Base-by-base conservation (phyloP, 768 basidiomycete species). In the Termitomyces sp. region DNA sequence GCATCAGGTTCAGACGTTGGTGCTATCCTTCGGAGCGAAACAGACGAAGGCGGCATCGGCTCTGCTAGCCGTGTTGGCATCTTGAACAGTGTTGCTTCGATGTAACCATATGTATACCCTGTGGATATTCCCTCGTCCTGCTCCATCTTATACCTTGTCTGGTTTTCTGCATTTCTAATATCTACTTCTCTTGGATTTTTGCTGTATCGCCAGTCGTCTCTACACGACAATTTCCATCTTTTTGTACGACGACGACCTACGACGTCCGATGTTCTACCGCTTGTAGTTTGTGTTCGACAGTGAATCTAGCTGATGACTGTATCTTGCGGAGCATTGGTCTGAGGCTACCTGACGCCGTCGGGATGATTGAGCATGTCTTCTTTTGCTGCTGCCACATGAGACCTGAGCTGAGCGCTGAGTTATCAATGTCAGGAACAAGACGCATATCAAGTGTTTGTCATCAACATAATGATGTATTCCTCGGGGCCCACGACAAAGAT, bases 41-140 rank as follows among this genome's bases (percentile, higher is more conserved):
- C 65, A 26, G 76, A 75, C 24, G 76, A 76, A 49, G 68, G 68
- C 27, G 67, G 69, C 18, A 54, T 78, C 46, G 76, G 80, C 37
- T 63, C 69, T 22, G 73, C 76, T 32, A 76, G 78, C 26, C 79
- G 81, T 32, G 79, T 76, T 22, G 85, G 79, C 48, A 61, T 87
- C 49, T 67, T 87, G 61, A 80, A 72, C 69, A 78, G 77, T 64
- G 68, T 86, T 18, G 62, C 81, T 39, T 72, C 81, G 41, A 57
- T 79, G 5, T 83, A 65, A 76, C 63, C 56, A 26, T 59, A 48
- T 51, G 31, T 36, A 32, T 43, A 43, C 41, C 31, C 26, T 32
- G 10, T 43, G 50, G 59, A 56, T 57, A 31, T 43, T 46, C 32
- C 36, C 26, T 44, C 16, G 16, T 20, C 26, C 41, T 5, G 43